These are phyloP conservation scores for Beauveria caledonica DNA, from an alignment of 2,329 filamentous ascomycete species.

Conservation along the genomic window DNA sequence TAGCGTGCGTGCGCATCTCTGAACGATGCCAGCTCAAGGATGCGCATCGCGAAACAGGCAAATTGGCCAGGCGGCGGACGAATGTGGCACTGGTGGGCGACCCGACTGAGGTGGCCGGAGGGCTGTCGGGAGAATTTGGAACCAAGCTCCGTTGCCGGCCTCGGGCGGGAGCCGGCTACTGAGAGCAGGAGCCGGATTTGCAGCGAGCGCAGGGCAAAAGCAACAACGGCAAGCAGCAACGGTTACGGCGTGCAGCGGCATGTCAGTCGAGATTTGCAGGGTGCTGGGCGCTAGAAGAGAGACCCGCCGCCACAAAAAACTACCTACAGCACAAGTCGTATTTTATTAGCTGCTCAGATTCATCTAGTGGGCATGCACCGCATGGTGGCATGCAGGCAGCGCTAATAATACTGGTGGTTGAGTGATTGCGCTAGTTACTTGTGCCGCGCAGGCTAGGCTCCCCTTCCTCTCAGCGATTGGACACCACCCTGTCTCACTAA, in stretches of 20 bases:
- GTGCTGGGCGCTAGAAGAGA: background rate
- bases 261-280: constrained; percentile 2
- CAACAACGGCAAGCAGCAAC: background rate
- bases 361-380: no score
- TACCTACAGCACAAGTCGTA: background rate
- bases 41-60: background rate
- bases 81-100: background rate
- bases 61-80: background rate
- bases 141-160: constrained; percentile 1
- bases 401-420: no score
- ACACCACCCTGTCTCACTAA: background rate
- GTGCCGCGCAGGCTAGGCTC: background rate
- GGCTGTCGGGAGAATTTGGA: background rate
- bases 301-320: constrained; percentile 1
- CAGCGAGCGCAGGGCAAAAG: no score
- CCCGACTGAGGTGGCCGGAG: background rate
- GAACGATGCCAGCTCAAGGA: no score
- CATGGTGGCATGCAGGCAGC: no score
- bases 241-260: background rate
- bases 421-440: no score
- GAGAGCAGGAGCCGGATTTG: background rate
- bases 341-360: background rate
- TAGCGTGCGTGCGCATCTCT: no score
- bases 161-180: constrained; percentile 3
- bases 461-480: background rate